A percentile compares a stretch with the other conserved stretches of the same genome.
Conservation (phyloP, 441 rosid genomes). For the Dalechampia spathulata region DNA sequence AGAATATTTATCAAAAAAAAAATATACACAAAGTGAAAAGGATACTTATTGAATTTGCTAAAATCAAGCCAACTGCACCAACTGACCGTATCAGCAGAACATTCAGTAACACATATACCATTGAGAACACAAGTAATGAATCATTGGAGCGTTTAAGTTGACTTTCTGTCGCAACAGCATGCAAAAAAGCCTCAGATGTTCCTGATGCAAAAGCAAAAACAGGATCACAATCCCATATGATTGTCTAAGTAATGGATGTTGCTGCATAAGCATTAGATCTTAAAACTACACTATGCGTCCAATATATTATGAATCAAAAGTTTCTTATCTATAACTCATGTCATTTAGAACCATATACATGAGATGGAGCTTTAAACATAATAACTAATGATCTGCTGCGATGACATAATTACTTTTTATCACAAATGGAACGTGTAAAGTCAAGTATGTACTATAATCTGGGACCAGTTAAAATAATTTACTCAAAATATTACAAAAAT, state of each 20-base stretch:
- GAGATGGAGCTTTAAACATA: not conserved
- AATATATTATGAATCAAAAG: not conserved
- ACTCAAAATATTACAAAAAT: too few species aligned
- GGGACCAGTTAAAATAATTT: too few species aligned
- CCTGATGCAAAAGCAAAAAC: constrained; percentile 43
- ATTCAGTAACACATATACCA: constrained; percentile 48
- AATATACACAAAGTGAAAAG: constrained; percentile 20
- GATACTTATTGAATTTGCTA: constrained; percentile 90
- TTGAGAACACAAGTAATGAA: constrained; percentile 64
- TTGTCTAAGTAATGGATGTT: not conserved
- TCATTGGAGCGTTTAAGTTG: constrained; percentile 78
- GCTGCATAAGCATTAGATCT: not conserved
- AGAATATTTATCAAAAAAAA: too few species aligned
- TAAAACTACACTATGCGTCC: not conserved
- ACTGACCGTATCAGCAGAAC: constrained; percentile 56
- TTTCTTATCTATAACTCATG: not conserved
- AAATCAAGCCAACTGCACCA: constrained; percentile 81
- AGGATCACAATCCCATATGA: not conserved
- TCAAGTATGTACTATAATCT: too few species aligned
- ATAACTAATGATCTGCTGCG: too few species aligned
- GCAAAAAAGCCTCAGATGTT: constrained; percentile 92
- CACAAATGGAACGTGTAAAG: too few species aligned
- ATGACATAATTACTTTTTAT: too few species aligned
- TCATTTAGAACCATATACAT: not conserved
- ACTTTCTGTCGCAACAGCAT: constrained; percentile 78